Percentiles rank a stretch among this genome's conserved stretches.
phyloP scores from a whole-genome alignment of 2,329 filamentous ascomycete species.

The Didymella segeticola region DNA sequence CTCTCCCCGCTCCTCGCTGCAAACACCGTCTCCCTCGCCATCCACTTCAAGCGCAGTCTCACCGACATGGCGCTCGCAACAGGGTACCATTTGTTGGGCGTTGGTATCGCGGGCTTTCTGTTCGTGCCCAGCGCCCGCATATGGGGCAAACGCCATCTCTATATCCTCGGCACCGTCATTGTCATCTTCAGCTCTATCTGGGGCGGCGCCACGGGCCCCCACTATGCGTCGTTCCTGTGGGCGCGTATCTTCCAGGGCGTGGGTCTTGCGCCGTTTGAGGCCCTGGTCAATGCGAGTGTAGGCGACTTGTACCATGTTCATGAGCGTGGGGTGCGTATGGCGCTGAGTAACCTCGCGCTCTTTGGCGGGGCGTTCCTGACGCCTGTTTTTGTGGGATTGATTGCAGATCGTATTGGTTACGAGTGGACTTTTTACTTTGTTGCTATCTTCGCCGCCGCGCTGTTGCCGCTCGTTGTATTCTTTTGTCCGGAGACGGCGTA shows the following conservation, averaged over 20 bases:
- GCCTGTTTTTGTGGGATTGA: conserved; percentile 88
- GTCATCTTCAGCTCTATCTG: conserved; percentile 78
- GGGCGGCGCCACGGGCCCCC: conserved; percentile 72
- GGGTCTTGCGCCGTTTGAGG: conserved; percentile 86
- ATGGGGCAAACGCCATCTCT: conserved; percentile 91
- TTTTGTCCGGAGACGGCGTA: conserved; percentile 88
- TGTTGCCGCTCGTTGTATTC: conserved; percentile 75
- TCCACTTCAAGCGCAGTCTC: conserved; percentile 70
- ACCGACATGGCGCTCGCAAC: conserved; percentile 82
- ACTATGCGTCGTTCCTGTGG: conserved; percentile 76
- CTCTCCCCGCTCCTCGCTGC: conserved; percentile 87
- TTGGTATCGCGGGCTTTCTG: conserved; percentile 80
- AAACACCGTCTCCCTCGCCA: conserved; percentile 79
- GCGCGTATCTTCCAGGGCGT: conserved; percentile 86
- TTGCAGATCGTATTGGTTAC: conserved; percentile 79
- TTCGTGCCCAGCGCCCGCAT: conserved; percentile 88
- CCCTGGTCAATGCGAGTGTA: conserved; percentile 84
- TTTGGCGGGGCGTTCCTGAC: conserved; percentile 79
- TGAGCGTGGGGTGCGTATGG: conserved; percentile 86
- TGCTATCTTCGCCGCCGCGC: conserved; percentile 77
- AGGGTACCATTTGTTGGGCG: conserved; percentile 85
- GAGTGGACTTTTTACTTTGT: conserved; percentile 88
- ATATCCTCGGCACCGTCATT: conserved; percentile 77
- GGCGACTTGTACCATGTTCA: conserved; percentile 93
- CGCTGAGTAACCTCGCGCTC: conserved; percentile 73